phyloP scores from a whole-genome alignment of 1,284 basidiomycete genomes.

The Ustilago nuda region DNA sequence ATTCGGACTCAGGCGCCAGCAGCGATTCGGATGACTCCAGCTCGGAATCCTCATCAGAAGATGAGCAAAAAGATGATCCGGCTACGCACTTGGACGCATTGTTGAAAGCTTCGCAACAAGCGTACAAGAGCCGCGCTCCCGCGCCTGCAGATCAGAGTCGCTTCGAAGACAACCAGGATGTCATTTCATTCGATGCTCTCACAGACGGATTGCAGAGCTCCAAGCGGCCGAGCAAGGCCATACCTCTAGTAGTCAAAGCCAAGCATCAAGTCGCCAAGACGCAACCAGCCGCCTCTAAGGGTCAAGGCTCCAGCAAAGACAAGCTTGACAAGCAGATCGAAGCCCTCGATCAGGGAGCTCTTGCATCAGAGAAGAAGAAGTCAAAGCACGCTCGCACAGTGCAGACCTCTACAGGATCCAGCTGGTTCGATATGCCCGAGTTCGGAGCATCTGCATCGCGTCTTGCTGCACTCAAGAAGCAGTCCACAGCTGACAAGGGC shows the following conservation, averaged over 20 bases:
- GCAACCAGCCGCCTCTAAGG: constrained; percentile 11
- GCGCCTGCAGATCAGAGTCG: constrained; percentile 12
- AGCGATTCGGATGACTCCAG: constrained; percentile 25
- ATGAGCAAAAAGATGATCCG: constrained; percentile 19
- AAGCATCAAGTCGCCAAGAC: constrained; percentile 36
- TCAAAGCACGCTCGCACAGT: constrained; percentile 43
- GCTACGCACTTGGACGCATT: constrained; percentile 36
- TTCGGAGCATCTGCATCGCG: constrained; percentile 70
- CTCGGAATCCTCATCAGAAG: constrained; percentile 33
- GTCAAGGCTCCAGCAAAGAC: constrained; percentile 11
- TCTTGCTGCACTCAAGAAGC: constrained; percentile 38
- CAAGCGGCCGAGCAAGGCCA: constrained; percentile 30
- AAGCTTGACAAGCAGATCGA: constrained; percentile 51
- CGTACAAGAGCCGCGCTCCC: constrained; percentile 33
- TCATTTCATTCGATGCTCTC: constrained; percentile 40
- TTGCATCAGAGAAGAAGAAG: constrained; percentile 28
- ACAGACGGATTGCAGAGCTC: constrained; percentile 5
- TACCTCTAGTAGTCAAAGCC: constrained; percentile 42
- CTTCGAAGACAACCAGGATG: constrained; percentile 50
- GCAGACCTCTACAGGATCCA: constrained; percentile 76
- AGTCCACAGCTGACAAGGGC: constrained; percentile 42
- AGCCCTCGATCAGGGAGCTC: constrained; percentile 25
- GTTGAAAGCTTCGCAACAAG: constrained; percentile 48
- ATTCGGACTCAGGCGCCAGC: constrained; percentile 18
- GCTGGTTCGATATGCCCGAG: constrained; percentile 92